Evolutionary conservation across 2,329 filamentous ascomycete species (phyloP).

Genomic region (Claviceps spartinae): DNA sequence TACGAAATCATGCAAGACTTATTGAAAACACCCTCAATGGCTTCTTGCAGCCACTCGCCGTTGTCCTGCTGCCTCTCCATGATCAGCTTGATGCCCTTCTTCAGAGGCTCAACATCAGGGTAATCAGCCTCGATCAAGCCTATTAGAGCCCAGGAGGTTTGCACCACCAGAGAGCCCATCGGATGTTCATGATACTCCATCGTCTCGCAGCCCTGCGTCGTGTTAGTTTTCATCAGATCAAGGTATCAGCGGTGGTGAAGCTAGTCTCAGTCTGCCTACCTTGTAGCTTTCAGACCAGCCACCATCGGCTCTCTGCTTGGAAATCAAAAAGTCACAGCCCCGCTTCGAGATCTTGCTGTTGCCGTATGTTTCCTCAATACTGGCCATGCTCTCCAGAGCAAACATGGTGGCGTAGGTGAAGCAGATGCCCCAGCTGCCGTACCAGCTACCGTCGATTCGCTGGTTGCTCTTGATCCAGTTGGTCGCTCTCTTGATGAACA

Average conservation of each 20-base stretch:
- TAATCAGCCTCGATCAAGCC: slow-evolving; percentile 72
- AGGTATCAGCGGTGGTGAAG: too few species aligned
- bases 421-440: slow-evolving; percentile 95
- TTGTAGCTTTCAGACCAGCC: slow-evolving; percentile 95
- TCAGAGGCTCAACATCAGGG: slow-evolving; percentile 58
- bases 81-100: slow-evolving; percentile 63
- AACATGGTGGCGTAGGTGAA: slow-evolving; percentile 98
- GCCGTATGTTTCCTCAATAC: slow-evolving; percentile 66
- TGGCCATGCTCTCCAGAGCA: slow-evolving; percentile 72
- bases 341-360: slow-evolving; percentile 57
- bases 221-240: slow-evolving; percentile 8
- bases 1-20: slow-evolving; percentile 99
- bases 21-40: slow-evolving; percentile 97
- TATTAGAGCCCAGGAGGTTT: slow-evolving; percentile 84
- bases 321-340: slow-evolving; percentile 76
- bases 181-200: slow-evolving; percentile 62
- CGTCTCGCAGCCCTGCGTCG: slow-evolving; percentile 55
- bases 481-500: slow-evolving; percentile 60
- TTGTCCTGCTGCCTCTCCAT: slow-evolving; percentile 76
- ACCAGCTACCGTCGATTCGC: slow-evolving; percentile 79
- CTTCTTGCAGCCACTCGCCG: slow-evolving; percentile 90
- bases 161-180: slow-evolving; percentile 73
- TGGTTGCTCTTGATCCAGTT: slow-evolving; percentile 74
- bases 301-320: slow-evolving; percentile 74
- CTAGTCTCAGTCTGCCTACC: slow-evolving; percentile 20